These are phyloP conservation scores for Eimeria maxima DNA, from an alignment of 169 alveolate genomes.

Conservation along the genomic window DNA sequence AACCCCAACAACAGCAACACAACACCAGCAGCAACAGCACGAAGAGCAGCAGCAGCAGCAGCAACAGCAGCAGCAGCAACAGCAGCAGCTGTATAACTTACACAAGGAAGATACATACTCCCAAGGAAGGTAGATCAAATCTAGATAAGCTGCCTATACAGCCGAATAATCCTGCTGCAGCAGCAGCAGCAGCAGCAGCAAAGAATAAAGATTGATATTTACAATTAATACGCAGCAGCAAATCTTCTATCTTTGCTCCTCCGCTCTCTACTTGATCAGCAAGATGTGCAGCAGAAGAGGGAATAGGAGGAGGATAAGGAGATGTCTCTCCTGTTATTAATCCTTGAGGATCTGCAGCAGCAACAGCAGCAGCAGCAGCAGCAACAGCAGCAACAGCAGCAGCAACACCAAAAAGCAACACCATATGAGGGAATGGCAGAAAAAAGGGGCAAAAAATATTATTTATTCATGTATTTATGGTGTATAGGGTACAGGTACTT, in stretches of 20 bases:
- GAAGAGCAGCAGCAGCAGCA: conserved; percentile 31
- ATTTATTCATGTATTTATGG: too few relatives aligned
- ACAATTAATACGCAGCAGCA: conserved; percentile 92
- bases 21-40: not conserved
- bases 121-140: conserved; percentile 88
- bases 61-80: conserved; percentile 56
- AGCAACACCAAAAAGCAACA: too few relatives aligned
- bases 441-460: not conserved
- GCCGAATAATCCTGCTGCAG: conserved; percentile 90
- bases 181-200: conserved; percentile 90
- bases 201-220: conserved; percentile 93
- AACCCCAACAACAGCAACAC: not conserved
- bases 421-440: not conserved
- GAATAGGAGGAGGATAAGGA: conserved; percentile 71
- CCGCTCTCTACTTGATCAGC: conserved; percentile 93
- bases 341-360: conserved; percentile 54
- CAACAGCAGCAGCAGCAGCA: not conserved
- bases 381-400: conserved; percentile 43
- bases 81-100: conserved; percentile 60
- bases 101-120: conserved; percentile 88
- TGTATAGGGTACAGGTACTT: too few relatives aligned
- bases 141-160: conserved; percentile 86
- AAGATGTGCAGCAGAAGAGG: conserved; percentile 83
- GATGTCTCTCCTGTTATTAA: not conserved
- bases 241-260: conserved; percentile 94